Base-by-base conservation (phyloP, 2,329 filamentous ascomycete genomes). In the Lachnellula cervina region DNA sequence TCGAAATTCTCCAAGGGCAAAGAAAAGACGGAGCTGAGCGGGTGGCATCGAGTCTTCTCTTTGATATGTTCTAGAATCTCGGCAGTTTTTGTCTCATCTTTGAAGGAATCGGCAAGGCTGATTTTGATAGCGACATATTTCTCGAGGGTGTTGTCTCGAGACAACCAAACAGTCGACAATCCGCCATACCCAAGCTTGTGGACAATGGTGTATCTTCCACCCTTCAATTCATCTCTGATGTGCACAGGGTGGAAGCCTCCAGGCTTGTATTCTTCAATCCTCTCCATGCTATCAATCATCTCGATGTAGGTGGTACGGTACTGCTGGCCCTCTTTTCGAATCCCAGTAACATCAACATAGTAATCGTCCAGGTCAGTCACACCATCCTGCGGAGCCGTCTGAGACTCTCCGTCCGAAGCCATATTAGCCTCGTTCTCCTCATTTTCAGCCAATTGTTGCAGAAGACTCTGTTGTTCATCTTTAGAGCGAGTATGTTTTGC, bases 161-260 rank as follows among this genome's bases (percentile, higher is more conserved):
- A 74, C 17, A 78, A 70, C 76, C 74, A 79, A 42, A 77, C 71
- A 4, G 73, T 79, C 5, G 75, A 72, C 58, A 66, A 76, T 0
- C 70, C 70, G 25, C 77, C 75, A 37, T 69, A 72, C n/a, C 75
- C 75, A 28, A 78, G 62, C 63, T 79, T 79, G 55, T 74, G 71
- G 28, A 75, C 57, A 48, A 78, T 62, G 38, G 67, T 65, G 58
- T 77, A 80, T 44, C 72, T 70, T 14, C 68, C 70, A 56, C 71
- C 52, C 9, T 73, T 57, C 58, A 77, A 73, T 1, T 60, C 44
- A 50, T 78, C 74, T 16, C 72, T 72, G 1, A 79, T 64, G 3
- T 60, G 60, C 7, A 76, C 68, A 3, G 76, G 74, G 62, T 78
- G 74, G 52, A 71, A 77, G 21, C 74, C 73, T 1, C 74, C 73